Evolutionary conservation across 371 early-diverging fungal genomes (phyloP).

Genomic region (Cokeromyces recurvatus): DNA sequence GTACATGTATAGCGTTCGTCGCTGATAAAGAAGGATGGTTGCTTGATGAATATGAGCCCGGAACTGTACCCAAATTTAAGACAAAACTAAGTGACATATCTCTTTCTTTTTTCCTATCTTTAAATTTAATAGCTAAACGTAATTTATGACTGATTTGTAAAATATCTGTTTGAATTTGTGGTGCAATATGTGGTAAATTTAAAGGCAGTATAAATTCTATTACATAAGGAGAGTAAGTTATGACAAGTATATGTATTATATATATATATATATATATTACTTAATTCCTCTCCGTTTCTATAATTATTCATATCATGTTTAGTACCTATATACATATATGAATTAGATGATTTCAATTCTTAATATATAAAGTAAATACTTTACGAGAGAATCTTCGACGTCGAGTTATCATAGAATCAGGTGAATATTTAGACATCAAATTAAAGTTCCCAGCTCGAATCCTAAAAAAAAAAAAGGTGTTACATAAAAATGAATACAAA

Average conservation of each 20-base stretch:
- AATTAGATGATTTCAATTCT: no score
- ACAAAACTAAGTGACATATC: conserved; percentile 20
- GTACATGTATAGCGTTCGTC: neutral
- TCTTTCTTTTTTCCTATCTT: conserved; percentile 5
- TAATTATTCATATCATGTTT: conserved; percentile 4
- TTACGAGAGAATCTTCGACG: conserved; percentile 14
- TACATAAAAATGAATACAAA: neutral
- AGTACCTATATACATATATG: conserved; percentile 8
- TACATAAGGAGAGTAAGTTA: no score
- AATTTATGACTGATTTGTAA: conserved; percentile 15
- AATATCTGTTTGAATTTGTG: conserved; percentile 2
- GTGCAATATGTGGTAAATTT: conserved; percentile 18
- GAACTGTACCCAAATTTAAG: conserved; percentile 10
- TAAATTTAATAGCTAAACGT: conserved; percentile 7
- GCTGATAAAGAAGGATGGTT: neutral
- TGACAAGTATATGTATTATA: no score
- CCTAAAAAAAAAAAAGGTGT: neutral
- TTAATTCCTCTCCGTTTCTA: conserved; percentile 3
- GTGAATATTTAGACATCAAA: neutral
- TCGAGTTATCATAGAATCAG: conserved; percentile 1
- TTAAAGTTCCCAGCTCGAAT: conserved; percentile 8
- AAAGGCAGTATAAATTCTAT: no score
- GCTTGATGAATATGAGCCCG: neutral
- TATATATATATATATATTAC: no score
- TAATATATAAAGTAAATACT: no score